Evolutionary conservation across 2,329 filamentous ascomycete genomes (phyloP).

Genomic region (Biscogniauxia sp.): DNA sequence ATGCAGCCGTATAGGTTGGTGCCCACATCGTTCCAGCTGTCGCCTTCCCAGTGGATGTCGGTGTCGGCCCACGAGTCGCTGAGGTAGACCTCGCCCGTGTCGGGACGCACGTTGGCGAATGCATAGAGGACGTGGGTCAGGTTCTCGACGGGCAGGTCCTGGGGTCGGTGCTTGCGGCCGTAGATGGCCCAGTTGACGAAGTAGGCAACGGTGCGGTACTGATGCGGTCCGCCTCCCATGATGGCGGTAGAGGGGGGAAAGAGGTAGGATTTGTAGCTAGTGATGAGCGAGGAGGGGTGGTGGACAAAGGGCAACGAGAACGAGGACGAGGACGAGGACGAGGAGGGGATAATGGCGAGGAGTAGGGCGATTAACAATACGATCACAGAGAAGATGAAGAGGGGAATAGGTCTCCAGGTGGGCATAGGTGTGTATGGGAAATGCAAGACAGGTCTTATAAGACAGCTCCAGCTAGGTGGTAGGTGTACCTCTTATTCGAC

Average conservation of each 20-base stretch:
- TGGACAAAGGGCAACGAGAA: background rate
- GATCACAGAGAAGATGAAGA: slow-evolving; percentile 18
- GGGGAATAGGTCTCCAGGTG: slow-evolving; percentile 7
- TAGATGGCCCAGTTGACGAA: slow-evolving; percentile 87
- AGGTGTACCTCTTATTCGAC: background rate
- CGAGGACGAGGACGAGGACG: slow-evolving; percentile 4
- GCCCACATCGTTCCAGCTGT: slow-evolving; percentile 68
- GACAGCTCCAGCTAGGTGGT: too few relatives aligned
- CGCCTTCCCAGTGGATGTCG: slow-evolving; percentile 71
- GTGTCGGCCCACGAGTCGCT: slow-evolving; percentile 65
- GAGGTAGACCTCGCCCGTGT: slow-evolving; percentile 75
- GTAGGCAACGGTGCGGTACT: slow-evolving; percentile 67
- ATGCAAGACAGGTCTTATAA: slow-evolving; percentile 1
- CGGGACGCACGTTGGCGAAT: slow-evolving; percentile 81
- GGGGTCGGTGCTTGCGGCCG: slow-evolving; percentile 77
- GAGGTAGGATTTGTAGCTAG: background rate
- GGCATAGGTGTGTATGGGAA: slow-evolving; percentile 4
- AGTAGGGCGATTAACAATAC: slow-evolving; percentile 21
- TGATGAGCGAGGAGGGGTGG: slow-evolving; percentile 1
- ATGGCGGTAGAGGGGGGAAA: slow-evolving; percentile 8
- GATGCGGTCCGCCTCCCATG: slow-evolving; percentile 44
- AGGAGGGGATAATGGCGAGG: slow-evolving; percentile 13
- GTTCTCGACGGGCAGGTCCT: slow-evolving; percentile 75
- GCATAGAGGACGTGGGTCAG: slow-evolving; percentile 88
- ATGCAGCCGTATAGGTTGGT: slow-evolving; percentile 85